These are phyloP conservation scores for Begonia peltatifolia DNA, from an alignment of 306 rosid genomes.

Conservation along the genomic window DNA sequence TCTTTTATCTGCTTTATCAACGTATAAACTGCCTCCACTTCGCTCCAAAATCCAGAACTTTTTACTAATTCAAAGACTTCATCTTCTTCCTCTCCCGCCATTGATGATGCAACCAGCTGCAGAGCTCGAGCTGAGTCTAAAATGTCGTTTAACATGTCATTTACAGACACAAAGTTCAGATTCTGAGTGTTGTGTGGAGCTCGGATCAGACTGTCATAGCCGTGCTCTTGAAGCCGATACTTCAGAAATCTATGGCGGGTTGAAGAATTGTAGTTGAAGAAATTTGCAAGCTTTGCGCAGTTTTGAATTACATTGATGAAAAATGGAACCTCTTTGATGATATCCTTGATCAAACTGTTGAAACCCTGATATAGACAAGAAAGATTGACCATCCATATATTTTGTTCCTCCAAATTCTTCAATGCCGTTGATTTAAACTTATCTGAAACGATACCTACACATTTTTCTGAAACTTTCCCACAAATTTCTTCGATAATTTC, in stretches of 20 bases:
- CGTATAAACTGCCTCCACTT: conserved; percentile 43
- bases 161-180: conserved; percentile 26
- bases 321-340: conserved; percentile 53
- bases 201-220: conserved; percentile 45
- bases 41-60: conserved; percentile 63
- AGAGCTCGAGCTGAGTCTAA: conserved; percentile 40
- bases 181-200: conserved; percentile 28
- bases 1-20: conserved; percentile 57
- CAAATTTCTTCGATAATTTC: conserved; percentile 65
- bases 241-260: conserved; percentile 52
- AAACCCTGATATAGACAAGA: conserved; percentile 80
- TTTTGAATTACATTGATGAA: conserved; percentile 37
- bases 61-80: conserved; percentile 56
- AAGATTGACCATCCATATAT: conserved; percentile 90
- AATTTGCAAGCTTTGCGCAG: conserved; percentile 58
- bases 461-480: conserved; percentile 53
- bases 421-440: conserved; percentile 67
- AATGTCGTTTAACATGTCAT: conserved; percentile 44
- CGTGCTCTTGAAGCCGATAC: conserved; percentile 62
- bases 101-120: conserved; percentile 35
- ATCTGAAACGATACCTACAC: conserved; percentile 94
- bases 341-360: conserved; percentile 54
- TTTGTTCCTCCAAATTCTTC: conserved; percentile 64
- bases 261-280: conserved; percentile 55
- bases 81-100: conserved; percentile 49